phyloP scores from a whole-genome alignment of 1,139 yeast genomes.

The Suhomyces kunorum region DNA sequence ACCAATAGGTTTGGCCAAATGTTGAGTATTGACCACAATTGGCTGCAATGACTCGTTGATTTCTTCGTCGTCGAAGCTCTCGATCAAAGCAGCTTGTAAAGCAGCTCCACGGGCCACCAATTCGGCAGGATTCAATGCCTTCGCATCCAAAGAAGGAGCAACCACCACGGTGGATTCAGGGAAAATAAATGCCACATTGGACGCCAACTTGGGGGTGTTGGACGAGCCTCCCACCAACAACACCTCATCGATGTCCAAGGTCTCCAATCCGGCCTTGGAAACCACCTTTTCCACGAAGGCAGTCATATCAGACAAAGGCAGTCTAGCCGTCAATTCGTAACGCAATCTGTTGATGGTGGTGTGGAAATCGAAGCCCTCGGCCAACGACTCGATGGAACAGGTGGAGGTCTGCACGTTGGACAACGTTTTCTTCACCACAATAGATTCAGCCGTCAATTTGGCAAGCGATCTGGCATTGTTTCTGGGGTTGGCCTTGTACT shows the following conservation, averaged over 20 bases:
- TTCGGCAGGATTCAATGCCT: slow-evolving; percentile 87
- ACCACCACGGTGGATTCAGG: slow-evolving; percentile 76
- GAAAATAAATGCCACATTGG: slow-evolving; percentile 71
- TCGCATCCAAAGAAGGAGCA: slow-evolving; percentile 75
- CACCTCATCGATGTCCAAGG: slow-evolving; percentile 87
- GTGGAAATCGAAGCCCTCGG: slow-evolving; percentile 93
- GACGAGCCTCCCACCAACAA: slow-evolving; percentile 93
- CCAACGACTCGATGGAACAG: slow-evolving; percentile 91
- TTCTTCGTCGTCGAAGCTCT: slow-evolving; percentile 83
- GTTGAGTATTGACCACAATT: slow-evolving; percentile 86
- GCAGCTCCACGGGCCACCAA: slow-evolving; percentile 95
- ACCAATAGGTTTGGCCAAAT: slow-evolving; percentile 83
- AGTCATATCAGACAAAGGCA: slow-evolving; percentile 73
- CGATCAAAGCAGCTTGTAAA: slow-evolving; percentile 88
- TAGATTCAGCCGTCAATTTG: slow-evolving; percentile 82
- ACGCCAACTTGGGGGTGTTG: slow-evolving; percentile 86
- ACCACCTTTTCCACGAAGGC: slow-evolving; percentile 74
- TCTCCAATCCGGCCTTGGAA: slow-evolving; percentile 80
- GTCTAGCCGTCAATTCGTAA: slow-evolving; percentile 84
- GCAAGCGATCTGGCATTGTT: slow-evolving; percentile 82
- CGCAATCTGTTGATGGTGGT: slow-evolving; percentile 91
- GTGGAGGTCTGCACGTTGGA: slow-evolving; percentile 88
- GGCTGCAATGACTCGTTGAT: slow-evolving; percentile 83
- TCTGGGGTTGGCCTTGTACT: slow-evolving; percentile 79
- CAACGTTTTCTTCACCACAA: slow-evolving; percentile 85